A percentile compares a stretch with the other conserved stretches of the same genome.
These are phyloP conservation scores for Suillus luteus DNA, from an alignment of 768 basidiomycete genomes.

Conservation along the genomic window DNA sequence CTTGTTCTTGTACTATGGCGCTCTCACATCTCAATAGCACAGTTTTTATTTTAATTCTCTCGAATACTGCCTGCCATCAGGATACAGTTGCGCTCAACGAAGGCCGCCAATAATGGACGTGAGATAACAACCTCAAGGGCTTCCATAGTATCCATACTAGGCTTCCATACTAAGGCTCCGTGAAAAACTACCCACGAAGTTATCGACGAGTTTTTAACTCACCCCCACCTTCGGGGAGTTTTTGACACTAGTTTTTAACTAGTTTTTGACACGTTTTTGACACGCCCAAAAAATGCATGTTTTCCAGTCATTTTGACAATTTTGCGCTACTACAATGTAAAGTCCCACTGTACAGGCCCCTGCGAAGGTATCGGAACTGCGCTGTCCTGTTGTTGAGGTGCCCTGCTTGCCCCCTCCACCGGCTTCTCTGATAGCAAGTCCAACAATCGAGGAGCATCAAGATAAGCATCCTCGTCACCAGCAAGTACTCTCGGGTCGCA, in stretches of 20 bases:
- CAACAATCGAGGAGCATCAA: background rate
- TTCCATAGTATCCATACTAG: no score
- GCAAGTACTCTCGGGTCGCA: no score
- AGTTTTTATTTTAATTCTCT: no score
- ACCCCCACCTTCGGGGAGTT: background rate
- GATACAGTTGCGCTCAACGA: background rate
- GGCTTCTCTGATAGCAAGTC: background rate
- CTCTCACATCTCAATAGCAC: background rate
- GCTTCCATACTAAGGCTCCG: background rate
- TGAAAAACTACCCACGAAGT: background rate
- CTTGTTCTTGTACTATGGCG: no score
- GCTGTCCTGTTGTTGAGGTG: no score
- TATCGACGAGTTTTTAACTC: background rate
- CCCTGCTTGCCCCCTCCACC: background rate
- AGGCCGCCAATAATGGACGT: background rate
- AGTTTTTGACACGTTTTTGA: background rate
- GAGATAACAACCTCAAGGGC: background rate
- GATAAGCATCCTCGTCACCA: no score
- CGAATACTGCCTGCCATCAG: slow-evolving; percentile 9
- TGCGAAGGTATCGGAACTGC: no score
- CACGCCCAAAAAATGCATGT: background rate
- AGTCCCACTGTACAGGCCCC: background rate
- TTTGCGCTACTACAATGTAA: background rate
- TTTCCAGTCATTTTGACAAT: background rate
- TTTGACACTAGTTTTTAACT: background rate